Percentiles rank a stretch among this genome's conserved stretches.
Conservation (phyloP, 352 stramenopile species). For the Phytopythium delawarense region DNA sequence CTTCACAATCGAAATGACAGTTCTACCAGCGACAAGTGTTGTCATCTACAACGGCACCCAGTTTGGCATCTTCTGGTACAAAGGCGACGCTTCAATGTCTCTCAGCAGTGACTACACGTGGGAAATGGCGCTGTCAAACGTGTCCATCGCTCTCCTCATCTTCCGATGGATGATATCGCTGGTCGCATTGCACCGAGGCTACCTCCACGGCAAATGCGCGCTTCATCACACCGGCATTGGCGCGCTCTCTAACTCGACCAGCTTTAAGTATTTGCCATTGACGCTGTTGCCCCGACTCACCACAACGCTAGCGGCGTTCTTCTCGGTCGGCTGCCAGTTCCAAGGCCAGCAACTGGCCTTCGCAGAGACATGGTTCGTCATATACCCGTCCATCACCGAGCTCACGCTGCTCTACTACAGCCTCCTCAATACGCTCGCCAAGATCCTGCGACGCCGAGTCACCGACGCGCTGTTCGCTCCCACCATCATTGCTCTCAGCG, state of each 20-base stretch:
- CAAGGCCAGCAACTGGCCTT: constrained; percentile 10
- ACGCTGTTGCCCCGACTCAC: constrained; percentile 8
- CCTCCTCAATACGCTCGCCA: constrained; percentile 10
- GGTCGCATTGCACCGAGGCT: background rate
- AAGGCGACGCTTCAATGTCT: background rate
- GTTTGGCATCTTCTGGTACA: constrained; percentile 23
- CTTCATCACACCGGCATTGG: constrained; percentile 9
- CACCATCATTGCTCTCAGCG: background rate
- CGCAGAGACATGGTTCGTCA: constrained; percentile 10
- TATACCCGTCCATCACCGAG: constrained; percentile 11
- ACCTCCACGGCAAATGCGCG: background rate
- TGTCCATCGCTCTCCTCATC: background rate
- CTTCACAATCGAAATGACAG: background rate
- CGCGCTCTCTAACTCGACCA: constrained; percentile 7
- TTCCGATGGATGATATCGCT: constrained; percentile 6
- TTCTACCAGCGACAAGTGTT: background rate
- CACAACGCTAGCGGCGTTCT: constrained; percentile 8
- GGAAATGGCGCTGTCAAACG: constrained; percentile 1
- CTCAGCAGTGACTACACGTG: constrained; percentile 6
- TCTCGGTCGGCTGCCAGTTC: constrained; percentile 6
- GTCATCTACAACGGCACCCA: constrained; percentile 19
- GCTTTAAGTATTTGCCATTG: constrained; percentile 9
- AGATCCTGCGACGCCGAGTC: constrained; percentile 4
- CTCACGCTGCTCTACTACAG: constrained; percentile 10
- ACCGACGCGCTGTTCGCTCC: constrained; percentile 7